A percentile compares a stretch with the other conserved stretches of the same genome.
Conservation (phyloP, 495 filamentous ascomycete genomes). For the Penicillium coffeae region DNA sequence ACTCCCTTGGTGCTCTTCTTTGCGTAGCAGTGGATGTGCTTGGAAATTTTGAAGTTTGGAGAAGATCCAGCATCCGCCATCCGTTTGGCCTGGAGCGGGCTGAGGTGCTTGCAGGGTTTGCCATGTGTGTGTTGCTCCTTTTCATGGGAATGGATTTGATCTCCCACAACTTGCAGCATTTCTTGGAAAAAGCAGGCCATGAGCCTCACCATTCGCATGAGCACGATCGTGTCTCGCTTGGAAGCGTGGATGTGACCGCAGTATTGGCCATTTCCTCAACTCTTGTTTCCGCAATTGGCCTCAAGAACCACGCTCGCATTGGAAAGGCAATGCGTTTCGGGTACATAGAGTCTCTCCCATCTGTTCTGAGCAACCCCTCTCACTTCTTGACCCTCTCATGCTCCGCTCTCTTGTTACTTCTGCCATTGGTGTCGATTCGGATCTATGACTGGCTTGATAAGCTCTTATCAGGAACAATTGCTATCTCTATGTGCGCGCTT, state of each 20-base stretch:
- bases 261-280: slow-evolving; percentile 86
- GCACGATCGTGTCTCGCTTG: slow-evolving; percentile 65
- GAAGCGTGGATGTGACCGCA: slow-evolving; percentile 76
- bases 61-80: slow-evolving; percentile 83
- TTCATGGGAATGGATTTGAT: slow-evolving; percentile 97
- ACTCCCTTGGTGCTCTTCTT: slow-evolving; percentile 87
- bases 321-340: slow-evolving; percentile 76
- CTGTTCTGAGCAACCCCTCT: slow-evolving; percentile 81
- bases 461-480: slow-evolving; percentile 71
- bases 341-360: slow-evolving; percentile 76
- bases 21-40: slow-evolving; percentile 91
- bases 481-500: slow-evolving; percentile 79
- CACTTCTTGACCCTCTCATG: slow-evolving; percentile 90
- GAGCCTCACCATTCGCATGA: slow-evolving; percentile 67
- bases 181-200: slow-evolving; percentile 63
- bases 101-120: slow-evolving; percentile 94
- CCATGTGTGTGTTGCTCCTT: slow-evolving; percentile 87
- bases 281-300: slow-evolving; percentile 75
- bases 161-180: slow-evolving; percentile 85
- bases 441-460: slow-evolving; percentile 79
- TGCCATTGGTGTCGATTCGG: slow-evolving; percentile 74
- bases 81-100: slow-evolving; percentile 90
- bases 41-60: slow-evolving; percentile 97
- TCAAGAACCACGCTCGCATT: slow-evolving; percentile 93
- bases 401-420: slow-evolving; percentile 71